These are phyloP conservation scores for Pestalotiopsis sp. DNA, from an alignment of 2,329 filamentous ascomycete species.

Conservation along the genomic window DNA sequence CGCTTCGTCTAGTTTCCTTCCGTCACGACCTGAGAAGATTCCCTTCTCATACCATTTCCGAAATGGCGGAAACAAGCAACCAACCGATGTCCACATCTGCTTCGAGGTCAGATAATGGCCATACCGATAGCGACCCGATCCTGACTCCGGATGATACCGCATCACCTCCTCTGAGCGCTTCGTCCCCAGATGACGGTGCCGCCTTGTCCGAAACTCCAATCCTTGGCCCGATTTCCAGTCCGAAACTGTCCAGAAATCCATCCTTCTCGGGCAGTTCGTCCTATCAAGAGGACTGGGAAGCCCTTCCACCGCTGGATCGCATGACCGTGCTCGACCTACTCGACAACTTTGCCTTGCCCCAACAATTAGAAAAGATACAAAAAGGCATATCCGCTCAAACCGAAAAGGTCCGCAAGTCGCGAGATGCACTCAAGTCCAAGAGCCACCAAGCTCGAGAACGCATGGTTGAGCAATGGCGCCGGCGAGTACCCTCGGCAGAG, in stretches of 20 bases:
- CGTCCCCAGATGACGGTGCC: constrained; percentile 45
- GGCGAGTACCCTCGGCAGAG: constrained; percentile 81
- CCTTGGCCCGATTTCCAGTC: constrained; percentile 52
- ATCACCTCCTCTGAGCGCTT: constrained; percentile 43
- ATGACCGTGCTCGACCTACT: constrained; percentile 91
- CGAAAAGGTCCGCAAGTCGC: constrained; percentile 81
- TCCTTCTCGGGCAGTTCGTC: constrained; percentile 85
- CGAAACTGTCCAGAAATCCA: constrained; percentile 70
- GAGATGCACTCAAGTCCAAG: constrained; percentile 76
- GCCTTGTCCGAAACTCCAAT: constrained; percentile 51
- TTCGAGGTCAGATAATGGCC: constrained; percentile 39
- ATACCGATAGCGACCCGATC: constrained; percentile 46
- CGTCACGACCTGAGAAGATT: constrained; percentile 38
- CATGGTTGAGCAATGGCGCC: constrained; percentile 91
- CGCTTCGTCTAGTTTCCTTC: constrained; percentile 43
- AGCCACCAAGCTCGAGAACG: constrained; percentile 81
- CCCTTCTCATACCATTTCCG: constrained; percentile 38
- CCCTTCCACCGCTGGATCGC: constrained; percentile 84
- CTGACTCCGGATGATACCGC: constrained; percentile 46
- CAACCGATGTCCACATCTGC: constrained; percentile 38
- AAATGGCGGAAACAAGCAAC: constrained; percentile 44
- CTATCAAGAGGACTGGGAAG: constrained; percentile 88
- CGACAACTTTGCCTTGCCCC: constrained; percentile 88
- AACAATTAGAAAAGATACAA: constrained; percentile 90
- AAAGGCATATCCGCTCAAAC: constrained; percentile 80